A percentile compares a stretch with the other conserved stretches of the same genome.
Conservation (phyloP, 2,329 filamentous ascomycete species). For the Fusarium graminum region DNA sequence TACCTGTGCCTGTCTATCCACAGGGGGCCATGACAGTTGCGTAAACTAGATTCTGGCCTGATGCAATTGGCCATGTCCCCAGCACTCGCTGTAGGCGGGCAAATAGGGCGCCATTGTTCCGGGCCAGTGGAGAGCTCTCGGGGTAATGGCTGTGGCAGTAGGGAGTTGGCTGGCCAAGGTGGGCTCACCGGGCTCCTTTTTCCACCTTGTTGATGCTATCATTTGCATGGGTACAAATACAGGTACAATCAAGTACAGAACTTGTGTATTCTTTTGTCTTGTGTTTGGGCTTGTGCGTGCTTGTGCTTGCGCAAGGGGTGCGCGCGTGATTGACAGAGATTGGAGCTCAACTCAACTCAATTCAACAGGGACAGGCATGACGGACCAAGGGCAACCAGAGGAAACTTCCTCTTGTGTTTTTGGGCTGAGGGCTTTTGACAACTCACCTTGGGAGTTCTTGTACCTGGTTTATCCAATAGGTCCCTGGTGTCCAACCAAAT, state of each 20-base stretch:
- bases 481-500: constrained; percentile 6
- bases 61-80: constrained; percentile 46
- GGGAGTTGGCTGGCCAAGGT: constrained; percentile 17
- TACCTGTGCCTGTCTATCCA: constrained; percentile 14
- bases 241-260: constrained; percentile 12
- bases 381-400: constrained; percentile 45
- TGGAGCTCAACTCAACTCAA: constrained; percentile 26
- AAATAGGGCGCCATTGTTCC: constrained; percentile 46
- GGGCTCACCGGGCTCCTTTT: constrained; percentile 41
- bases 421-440: constrained; percentile 9
- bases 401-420: constrained; percentile 33
- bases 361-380: constrained; percentile 43
- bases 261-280: constrained; percentile 2
- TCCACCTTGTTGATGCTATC: constrained; percentile 31
- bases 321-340: constrained; percentile 23
- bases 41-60: constrained; percentile 50
- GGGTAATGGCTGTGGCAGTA: constrained; percentile 39
- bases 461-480: constrained; percentile 10
- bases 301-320: constrained; percentile 16
- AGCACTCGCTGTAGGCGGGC: constrained; percentile 43
- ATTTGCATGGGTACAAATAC: constrained; percentile 28
- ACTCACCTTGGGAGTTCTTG: constrained; percentile 27
- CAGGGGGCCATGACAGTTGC: constrained; percentile 33
- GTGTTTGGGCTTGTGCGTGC: constrained; percentile 4
- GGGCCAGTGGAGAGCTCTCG: constrained; percentile 49